Percentiles rank a stretch among this genome's conserved stretches.
phyloP scores from a whole-genome alignment of 1,139 yeast genomes.

The Scheffersomyces illinoinensis region DNA sequence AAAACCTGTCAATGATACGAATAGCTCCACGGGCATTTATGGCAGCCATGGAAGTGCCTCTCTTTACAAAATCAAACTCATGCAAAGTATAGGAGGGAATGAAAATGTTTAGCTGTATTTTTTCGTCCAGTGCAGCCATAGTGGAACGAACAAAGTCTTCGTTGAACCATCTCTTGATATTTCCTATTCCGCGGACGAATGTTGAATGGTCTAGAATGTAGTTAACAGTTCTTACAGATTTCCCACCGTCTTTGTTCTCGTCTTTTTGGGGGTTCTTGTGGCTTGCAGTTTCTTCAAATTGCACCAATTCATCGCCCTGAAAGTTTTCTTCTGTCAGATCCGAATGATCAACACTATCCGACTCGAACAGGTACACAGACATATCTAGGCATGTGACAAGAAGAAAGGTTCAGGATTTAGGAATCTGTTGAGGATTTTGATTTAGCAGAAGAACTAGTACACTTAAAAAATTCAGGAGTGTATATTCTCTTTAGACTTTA shows the following conservation, averaged over 20 bases:
- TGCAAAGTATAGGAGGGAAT: slow-evolving; percentile 58
- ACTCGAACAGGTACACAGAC: slow-evolving; percentile 4
- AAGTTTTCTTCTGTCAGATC: neutral
- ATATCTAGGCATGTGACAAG: slow-evolving; percentile 2
- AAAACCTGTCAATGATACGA: slow-evolving; percentile 48
- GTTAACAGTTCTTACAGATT: slow-evolving; percentile 18
- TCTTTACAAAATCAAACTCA: slow-evolving; percentile 56
- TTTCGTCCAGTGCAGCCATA: slow-evolving; percentile 12
- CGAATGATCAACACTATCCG: neutral
- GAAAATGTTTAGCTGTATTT: slow-evolving; percentile 30
- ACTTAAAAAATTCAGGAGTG: neutral
- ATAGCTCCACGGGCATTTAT: slow-evolving; percentile 60
- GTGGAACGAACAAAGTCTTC: slow-evolving; percentile 32
- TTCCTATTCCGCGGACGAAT: slow-evolving; percentile 59
- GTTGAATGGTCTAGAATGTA: slow-evolving; percentile 61
- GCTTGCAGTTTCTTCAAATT: neutral
- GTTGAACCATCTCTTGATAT: slow-evolving; percentile 57
- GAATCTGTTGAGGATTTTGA: neutral
- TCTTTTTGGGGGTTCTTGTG: neutral
- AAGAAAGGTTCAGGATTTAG: neutral
- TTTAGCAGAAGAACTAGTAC: neutral
- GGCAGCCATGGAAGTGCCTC: slow-evolving; percentile 55
- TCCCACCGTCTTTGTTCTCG: neutral
- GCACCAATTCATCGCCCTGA: slow-evolving; percentile 1
- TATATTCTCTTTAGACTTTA: neutral